Evolutionary conservation across 2,329 filamentous ascomycete genomes (phyloP).

Genomic region (Gyromitra esculenta): DNA sequence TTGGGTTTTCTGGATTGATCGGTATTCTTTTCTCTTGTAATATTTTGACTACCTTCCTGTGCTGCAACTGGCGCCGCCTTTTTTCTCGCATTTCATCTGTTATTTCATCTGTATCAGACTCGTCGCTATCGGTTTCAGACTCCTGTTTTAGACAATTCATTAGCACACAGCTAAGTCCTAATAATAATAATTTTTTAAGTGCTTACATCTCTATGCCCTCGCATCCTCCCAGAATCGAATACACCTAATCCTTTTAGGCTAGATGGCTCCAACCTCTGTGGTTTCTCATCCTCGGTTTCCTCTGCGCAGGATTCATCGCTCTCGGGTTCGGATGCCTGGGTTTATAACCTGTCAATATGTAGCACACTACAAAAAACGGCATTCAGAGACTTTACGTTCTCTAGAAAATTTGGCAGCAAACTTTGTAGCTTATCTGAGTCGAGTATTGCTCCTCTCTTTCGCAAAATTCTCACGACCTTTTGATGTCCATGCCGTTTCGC

Average conservation of each 20-base stretch:
- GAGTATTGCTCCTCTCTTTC: background rate
- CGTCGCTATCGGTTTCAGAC: background rate
- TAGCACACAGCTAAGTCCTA: background rate
- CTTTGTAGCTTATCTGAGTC: background rate
- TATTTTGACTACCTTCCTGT: slow-evolving; percentile 2
- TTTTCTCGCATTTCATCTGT: background rate
- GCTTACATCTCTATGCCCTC: background rate
- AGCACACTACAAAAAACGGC: background rate
- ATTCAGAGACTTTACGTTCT: background rate
- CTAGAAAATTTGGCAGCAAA: background rate
- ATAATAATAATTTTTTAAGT: background rate
- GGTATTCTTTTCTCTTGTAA: background rate
- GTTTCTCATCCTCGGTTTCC: background rate
- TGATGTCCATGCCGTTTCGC: background rate
- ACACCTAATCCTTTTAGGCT: background rate
- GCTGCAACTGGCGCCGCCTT: background rate
- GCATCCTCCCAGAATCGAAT: background rate
- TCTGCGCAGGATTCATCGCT: background rate
- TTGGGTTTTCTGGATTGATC: background rate
- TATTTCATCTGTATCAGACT: background rate
- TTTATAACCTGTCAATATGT: background rate
- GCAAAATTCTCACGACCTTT: background rate
- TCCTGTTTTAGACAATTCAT: background rate
- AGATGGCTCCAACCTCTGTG: background rate
- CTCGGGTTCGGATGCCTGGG: background rate